Conservation (phyloP, 139 green algal species). For the Coccomyxa sp. region DNA sequence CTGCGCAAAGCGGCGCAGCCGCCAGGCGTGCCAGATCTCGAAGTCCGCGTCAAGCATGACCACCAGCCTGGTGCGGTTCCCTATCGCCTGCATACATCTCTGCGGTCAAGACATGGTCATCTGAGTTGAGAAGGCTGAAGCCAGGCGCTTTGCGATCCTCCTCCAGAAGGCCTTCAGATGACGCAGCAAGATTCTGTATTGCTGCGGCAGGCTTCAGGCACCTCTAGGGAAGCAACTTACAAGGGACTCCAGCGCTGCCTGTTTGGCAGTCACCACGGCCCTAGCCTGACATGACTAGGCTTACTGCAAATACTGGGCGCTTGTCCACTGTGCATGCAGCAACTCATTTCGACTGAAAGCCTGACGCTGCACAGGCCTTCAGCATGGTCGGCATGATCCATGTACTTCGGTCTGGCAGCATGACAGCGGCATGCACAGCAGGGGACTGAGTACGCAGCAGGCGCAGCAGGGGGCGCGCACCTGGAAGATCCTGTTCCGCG, state of each 20-base stretch:
- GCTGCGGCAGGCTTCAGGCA: background rate
- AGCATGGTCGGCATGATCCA: background rate
- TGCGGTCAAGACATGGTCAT: background rate
- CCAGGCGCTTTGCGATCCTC: background rate
- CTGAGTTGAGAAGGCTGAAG: too few relatives aligned
- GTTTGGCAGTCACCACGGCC: too few relatives aligned
- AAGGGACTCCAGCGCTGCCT: too few relatives aligned
- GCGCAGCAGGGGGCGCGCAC: background rate
- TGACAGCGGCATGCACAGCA: too few relatives aligned
- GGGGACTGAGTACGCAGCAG: background rate
- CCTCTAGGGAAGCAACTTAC: background rate
- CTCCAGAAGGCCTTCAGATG: background rate
- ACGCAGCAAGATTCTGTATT: background rate
- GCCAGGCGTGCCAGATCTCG: background rate
- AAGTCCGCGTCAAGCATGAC: background rate
- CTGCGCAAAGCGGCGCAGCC: background rate
- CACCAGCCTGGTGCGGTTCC: background rate
- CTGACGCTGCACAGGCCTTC: background rate
- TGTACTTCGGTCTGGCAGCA: too few relatives aligned
- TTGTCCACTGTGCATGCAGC: background rate
- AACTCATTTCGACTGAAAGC: background rate
- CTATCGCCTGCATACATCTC: too few relatives aligned
- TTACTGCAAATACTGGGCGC: too few relatives aligned
- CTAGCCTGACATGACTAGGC: too few relatives aligned
- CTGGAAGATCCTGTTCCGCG: background rate